Evolutionary conservation across 2,329 filamentous ascomycete species (phyloP).

Genomic region (Xylaria sp.): DNA sequence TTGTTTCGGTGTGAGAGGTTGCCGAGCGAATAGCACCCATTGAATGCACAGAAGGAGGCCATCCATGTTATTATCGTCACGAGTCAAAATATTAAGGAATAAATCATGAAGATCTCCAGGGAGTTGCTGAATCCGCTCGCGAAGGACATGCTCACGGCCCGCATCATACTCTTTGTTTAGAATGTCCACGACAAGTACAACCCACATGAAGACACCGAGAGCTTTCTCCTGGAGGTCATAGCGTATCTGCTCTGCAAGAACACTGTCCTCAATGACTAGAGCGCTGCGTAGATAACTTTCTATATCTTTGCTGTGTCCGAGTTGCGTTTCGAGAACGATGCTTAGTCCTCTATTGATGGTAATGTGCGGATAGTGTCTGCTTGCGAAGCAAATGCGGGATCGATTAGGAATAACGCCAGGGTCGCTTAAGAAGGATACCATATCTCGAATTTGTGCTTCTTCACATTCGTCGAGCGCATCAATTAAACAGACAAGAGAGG

Average conservation of each 20-base stretch:
- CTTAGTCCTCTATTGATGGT: slow-evolving; percentile 36
- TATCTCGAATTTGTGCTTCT: slow-evolving; percentile 53
- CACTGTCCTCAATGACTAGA: background rate
- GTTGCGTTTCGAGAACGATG: slow-evolving; percentile 24
- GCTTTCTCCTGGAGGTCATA: slow-evolving; percentile 22
- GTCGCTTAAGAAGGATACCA: slow-evolving; percentile 56
- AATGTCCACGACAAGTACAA: slow-evolving; percentile 21
- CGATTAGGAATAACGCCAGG: slow-evolving; percentile 42
- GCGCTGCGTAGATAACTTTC: slow-evolving; percentile 2
- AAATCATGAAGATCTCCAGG: slow-evolving; percentile 24
- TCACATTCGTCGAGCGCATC: slow-evolving; percentile 61
- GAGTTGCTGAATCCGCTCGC: slow-evolving; percentile 5
- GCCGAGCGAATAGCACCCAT: slow-evolving; percentile 23
- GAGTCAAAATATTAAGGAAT: slow-evolving; percentile 25
- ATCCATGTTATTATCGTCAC: background rate
- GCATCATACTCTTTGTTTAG: slow-evolving; percentile 24
- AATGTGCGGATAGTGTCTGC: slow-evolving; percentile 50
- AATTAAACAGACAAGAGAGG: slow-evolving; percentile 36
- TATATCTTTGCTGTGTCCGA: slow-evolving; percentile 24
- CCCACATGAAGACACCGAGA: slow-evolving; percentile 27
- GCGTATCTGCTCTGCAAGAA: slow-evolving; percentile 13
- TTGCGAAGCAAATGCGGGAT: slow-evolving; percentile 57
- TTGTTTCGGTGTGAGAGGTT: slow-evolving; percentile 16
- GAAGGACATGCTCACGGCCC: background rate
- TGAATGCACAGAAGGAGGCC: slow-evolving; percentile 28